Evolutionary conservation across 306 rosid species (phyloP), one percentile per base, ranked within the genome.

Genomic region (Prunus mume): DNA sequence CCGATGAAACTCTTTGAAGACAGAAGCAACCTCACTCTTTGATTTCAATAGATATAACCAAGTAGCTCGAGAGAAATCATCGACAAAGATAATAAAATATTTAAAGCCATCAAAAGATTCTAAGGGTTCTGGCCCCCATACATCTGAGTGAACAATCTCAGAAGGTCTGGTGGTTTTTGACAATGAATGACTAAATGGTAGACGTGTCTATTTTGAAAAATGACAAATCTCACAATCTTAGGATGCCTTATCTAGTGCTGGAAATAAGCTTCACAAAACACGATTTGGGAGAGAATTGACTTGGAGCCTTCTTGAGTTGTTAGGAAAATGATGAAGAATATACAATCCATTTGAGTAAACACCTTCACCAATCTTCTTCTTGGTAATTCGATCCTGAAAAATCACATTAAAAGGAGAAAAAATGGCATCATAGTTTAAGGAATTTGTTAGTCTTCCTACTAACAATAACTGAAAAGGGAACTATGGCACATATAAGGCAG

Each of bases 61-160:
- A 8, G 41, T 61, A 27, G 27, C 41, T 0, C 0, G 41, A 22
- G 19, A 25, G 12, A n/a, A n/a, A 25, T 61, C 57, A 24, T 76
- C 58, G 55, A 54, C 30, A 30, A 67, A 46, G 4, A 12, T 69
- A 4, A 69, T 3, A 69, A 69, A 69, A 69, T 22, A 69, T 24
- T 24, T 69, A 49, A n/a, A 69, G 13, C 73, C 25, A 69, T 69
- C 60, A 69, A 19, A 47, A 27, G 43, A 69, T 46, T 76, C 74
- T n/a, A 46, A 12, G 50, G 45, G 19, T 8, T 74, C 46, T 34
- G 47, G 65, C 19, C 32, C 80, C 68, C 49, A 76, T 22, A 67
- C 49, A 76, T 76, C 32, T 22, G 28, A 76, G 22, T 67, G 74
- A 34, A 76, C 56, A n/a, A 76, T 20, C 4, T 76, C 74, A 55